These are phyloP conservation scores for Elasticomyces elasticus DNA, from an alignment of 495 filamentous ascomycete genomes.

Conservation along the genomic window DNA sequence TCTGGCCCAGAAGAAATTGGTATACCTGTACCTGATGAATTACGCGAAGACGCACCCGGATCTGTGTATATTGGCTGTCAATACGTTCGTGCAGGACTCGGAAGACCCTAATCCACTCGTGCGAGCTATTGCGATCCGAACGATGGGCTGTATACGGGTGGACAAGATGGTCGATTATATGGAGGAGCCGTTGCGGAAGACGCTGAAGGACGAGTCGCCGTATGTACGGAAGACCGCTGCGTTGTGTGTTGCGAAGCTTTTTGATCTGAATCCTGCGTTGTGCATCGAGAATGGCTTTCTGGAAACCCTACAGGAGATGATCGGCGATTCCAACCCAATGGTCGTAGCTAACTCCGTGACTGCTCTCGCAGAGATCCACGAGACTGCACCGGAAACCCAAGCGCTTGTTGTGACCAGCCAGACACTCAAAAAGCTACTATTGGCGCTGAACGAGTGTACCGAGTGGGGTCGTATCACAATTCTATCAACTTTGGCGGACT, in stretches of 20 bases:
- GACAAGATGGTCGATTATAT: constrained; percentile 99
- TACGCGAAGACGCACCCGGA: constrained; percentile 99
- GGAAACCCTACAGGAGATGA: constrained; percentile 90
- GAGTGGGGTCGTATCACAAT: constrained; percentile 99
- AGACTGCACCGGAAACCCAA: constrained; percentile 80
- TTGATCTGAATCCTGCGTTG: constrained; percentile 82
- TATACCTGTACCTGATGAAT: constrained; percentile 99
- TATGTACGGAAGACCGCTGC: constrained; percentile 98
- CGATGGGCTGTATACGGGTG: constrained; percentile 98
- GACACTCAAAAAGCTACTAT: constrained; percentile 84
- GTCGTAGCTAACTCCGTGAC: constrained; percentile 96
- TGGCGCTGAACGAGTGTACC: constrained; percentile 96
- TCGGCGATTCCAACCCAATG: constrained; percentile 97
- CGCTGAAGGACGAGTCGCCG: constrained; percentile 89
- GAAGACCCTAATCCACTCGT: constrained; percentile 98
- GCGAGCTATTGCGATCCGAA: constrained; percentile 86
- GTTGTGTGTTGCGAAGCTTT: constrained; percentile 95
- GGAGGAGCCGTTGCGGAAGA: constrained; percentile 96
- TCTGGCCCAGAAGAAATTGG: constrained; percentile 98
- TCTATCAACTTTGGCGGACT: constrained; percentile 78
- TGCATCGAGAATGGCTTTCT: constrained; percentile 96
- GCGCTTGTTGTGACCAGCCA: constrained; percentile 71
- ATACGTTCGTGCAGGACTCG: constrained; percentile 98
- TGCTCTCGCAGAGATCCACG: constrained; percentile 81
- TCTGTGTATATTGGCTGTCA: constrained; percentile 96